A percentile compares a stretch with the other conserved stretches of the same genome.
These are phyloP conservation scores for Hawksworthiomyces lignivorus DNA, from an alignment of 2,329 filamentous ascomycete species.

Conservation along the genomic window DNA sequence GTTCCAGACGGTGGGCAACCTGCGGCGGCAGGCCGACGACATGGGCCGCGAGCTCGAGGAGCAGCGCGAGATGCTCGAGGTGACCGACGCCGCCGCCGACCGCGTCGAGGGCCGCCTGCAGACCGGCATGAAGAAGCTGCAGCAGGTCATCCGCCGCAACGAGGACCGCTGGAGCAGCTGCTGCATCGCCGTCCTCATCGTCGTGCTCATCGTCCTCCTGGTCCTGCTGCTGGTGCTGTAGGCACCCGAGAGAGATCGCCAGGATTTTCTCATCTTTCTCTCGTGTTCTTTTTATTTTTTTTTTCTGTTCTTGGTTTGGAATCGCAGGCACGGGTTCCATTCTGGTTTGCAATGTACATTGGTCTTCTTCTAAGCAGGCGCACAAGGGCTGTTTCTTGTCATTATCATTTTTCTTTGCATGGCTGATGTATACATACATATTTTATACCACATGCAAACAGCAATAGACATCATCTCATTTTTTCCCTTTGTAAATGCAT, in stretches of 20 bases:
- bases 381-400: too few relatives aligned
- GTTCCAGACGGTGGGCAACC: slow-evolving; percentile 83
- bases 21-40: slow-evolving; percentile 82
- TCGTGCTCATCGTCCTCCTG: slow-evolving; percentile 79
- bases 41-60: slow-evolving; percentile 97
- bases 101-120: slow-evolving; percentile 79
- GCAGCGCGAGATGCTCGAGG: slow-evolving; percentile 80
- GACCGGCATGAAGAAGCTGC: slow-evolving; percentile 79
- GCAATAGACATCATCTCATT: too few relatives aligned
- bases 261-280: slow-evolving; percentile 5
- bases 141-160: slow-evolving; percentile 76
- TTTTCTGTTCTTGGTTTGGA: not conserved
- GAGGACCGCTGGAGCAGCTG: slow-evolving; percentile 85
- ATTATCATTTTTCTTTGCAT: too few relatives aligned
- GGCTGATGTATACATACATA: too few relatives aligned
- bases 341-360: not conserved
- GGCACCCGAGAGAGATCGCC: too few relatives aligned
- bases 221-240: slow-evolving; percentile 64
- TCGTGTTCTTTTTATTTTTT: not conserved
- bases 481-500: too few relatives aligned
- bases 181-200: slow-evolving; percentile 82
- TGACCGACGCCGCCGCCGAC: slow-evolving; percentile 77
- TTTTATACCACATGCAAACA: too few relatives aligned
- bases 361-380: too few relatives aligned
- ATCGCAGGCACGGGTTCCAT: too few relatives aligned